phyloP scores from a whole-genome alignment of 164 flowering plant species.

The Stephania yunnanensis region DNA sequence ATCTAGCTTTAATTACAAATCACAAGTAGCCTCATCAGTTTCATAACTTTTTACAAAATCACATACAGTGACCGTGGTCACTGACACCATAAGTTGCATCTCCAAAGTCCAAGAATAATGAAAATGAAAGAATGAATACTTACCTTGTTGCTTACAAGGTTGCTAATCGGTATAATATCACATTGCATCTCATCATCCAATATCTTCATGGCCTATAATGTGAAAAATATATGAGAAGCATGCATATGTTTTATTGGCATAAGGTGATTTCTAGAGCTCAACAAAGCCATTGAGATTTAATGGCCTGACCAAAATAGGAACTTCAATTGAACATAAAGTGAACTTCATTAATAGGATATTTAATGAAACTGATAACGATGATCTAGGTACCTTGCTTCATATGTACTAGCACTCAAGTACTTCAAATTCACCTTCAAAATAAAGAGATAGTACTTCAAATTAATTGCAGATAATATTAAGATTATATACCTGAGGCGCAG shows the following conservation, averaged over 20 bases:
- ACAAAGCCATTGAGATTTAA: too few relatives aligned
- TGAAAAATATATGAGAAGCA: conserved; percentile 1
- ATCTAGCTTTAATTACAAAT: not conserved
- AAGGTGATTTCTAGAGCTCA: not conserved
- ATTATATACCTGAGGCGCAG: conserved; percentile 79
- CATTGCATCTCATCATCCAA: conserved; percentile 87
- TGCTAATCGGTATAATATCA: conserved; percentile 84
- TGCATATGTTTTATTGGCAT: not conserved
- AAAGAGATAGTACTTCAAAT: too few relatives aligned
- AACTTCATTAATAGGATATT: not conserved
- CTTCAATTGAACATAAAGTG: not conserved
- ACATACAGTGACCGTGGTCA: not conserved
- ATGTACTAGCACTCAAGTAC: not conserved
- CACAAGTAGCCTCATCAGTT: not conserved
- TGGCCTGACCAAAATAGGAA: not conserved
- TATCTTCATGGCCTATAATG: conserved; percentile 70
- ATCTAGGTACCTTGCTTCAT: not conserved
- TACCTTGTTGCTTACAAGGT: conserved; percentile 78
- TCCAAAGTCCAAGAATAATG: not conserved
- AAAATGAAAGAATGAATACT: not conserved
- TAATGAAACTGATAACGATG: not conserved
- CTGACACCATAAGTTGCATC: not conserved
- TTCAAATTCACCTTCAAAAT: not conserved
- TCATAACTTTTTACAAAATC: not conserved
- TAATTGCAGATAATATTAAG: not conserved